Percentiles rank a stretch among this genome's conserved stretches.
These are phyloP conservation scores for Amesomyces nigricolor DNA, from an alignment of 2,329 filamentous ascomycete species.

Conservation along the genomic window DNA sequence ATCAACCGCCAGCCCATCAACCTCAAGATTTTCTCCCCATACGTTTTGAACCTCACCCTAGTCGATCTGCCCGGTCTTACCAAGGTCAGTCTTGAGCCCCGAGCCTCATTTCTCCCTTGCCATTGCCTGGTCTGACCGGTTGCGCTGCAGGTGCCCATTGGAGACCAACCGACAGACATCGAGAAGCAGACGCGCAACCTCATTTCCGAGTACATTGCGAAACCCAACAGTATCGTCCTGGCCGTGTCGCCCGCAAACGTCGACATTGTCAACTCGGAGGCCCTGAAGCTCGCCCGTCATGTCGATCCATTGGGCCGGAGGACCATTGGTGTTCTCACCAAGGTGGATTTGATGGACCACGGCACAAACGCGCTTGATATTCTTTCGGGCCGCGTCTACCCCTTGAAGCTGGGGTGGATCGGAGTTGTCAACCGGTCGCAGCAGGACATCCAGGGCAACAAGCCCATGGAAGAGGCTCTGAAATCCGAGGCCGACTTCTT, in stretches of 20 bases:
- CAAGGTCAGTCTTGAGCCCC: conserved; percentile 55
- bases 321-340: conserved; percentile 95
- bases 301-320: conserved; percentile 90
- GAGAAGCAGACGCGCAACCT: conserved; percentile 97
- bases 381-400: conserved; percentile 93
- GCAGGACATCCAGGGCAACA: conserved; percentile 94
- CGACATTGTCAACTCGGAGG: conserved; percentile 96
- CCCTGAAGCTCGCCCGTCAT: conserved; percentile 91
- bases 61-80: conserved; percentile 95
- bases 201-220: conserved; percentile 97
- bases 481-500: conserved; percentile 92
- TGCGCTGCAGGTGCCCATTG: conserved; percentile 71
- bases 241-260: conserved; percentile 97
- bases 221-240: conserved; percentile 96
- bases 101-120: conserved; percentile 2
- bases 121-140: conserved; percentile 15
- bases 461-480: conserved; percentile 87
- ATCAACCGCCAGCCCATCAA: conserved; percentile 98
- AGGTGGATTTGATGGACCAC: conserved; percentile 97
- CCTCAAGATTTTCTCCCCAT: conserved; percentile 94
- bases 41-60: conserved; percentile 91
- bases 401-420: conserved; percentile 94
- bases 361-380: conserved; percentile 97
- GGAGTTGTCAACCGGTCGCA: conserved; percentile 97
- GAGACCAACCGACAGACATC: conserved; percentile 94